Conservation (phyloP, 306 rosid species). For the Myrica gale region DNA sequence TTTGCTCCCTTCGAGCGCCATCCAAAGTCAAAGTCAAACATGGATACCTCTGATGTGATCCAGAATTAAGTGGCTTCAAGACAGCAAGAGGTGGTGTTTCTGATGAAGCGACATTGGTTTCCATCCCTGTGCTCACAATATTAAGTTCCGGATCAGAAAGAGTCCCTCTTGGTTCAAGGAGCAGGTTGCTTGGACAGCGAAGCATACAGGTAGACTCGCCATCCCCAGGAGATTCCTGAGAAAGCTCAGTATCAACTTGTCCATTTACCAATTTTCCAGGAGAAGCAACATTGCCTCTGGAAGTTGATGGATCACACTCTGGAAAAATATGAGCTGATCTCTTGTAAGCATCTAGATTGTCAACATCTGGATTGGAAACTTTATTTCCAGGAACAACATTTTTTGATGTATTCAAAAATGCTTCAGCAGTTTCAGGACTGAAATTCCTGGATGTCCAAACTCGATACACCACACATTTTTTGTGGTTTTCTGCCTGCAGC, state of each 20-base stretch:
- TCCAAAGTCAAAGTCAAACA: slow-evolving; percentile 48
- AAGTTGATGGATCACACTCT: slow-evolving; percentile 33
- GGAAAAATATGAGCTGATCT: slow-evolving; percentile 33
- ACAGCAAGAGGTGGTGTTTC: slow-evolving; percentile 35
- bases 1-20: slow-evolving; percentile 64
- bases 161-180: slow-evolving; percentile 33
- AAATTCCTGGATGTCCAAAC: slow-evolving; percentile 71
- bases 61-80: slow-evolving; percentile 37
- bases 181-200: slow-evolving; percentile 25
- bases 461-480: slow-evolving; percentile 56
- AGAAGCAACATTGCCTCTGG: slow-evolving; percentile 30
- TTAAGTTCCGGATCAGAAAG: slow-evolving; percentile 35
- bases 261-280: slow-evolving; percentile 30
- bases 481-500: slow-evolving; percentile 62
- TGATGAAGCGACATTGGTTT: slow-evolving; percentile 32
- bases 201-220: slow-evolving; percentile 29
- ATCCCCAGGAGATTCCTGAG: slow-evolving; percentile 35
- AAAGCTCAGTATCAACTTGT: slow-evolving; percentile 36
- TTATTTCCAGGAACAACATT: slow-evolving; percentile 33
- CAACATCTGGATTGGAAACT: slow-evolving; percentile 30
- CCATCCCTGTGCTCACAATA: slow-evolving; percentile 34
- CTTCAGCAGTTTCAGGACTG: slow-evolving; percentile 45
- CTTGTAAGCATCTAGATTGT: slow-evolving; percentile 25
- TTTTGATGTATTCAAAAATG: slow-evolving; percentile 32
- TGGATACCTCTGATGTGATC: slow-evolving; percentile 47